Evolutionary conservation across 2,329 filamentous ascomycete species (phyloP).

Genomic region (Neopestalotiopsis rosae): DNA sequence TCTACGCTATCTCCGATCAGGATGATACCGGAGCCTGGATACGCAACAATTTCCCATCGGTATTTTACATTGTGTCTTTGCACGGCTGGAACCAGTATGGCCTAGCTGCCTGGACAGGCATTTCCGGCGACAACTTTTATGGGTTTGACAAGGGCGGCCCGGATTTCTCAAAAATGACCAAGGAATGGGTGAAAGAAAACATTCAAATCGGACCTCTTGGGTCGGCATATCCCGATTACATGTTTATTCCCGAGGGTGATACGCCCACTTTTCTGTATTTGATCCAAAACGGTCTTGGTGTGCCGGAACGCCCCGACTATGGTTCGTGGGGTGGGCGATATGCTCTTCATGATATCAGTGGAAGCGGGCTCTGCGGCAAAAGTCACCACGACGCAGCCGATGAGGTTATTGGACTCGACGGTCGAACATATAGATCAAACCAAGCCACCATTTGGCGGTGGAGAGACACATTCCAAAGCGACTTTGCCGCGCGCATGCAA

Average conservation of each 20-base stretch:
- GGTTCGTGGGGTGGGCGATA: constrained; percentile 58
- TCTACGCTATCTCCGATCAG: constrained; percentile 14
- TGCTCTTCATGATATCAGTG: constrained; percentile 4
- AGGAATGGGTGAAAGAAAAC: constrained; percentile 57
- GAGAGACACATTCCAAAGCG: constrained; percentile 28
- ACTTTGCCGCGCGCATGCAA: constrained; percentile 30
- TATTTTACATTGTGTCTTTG: constrained; percentile 10
- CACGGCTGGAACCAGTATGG: constrained; percentile 18
- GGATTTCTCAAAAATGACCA: constrained; percentile 51
- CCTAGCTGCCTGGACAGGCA: constrained; percentile 12
- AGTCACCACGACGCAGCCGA: constrained; percentile 23
- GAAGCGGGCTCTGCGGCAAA: not conserved
- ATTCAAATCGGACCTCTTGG: constrained; percentile 56
- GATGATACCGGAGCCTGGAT: constrained; percentile 16
- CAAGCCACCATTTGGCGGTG: constrained; percentile 29
- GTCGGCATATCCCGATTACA: constrained; percentile 48
- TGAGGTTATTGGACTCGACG: constrained; percentile 21
- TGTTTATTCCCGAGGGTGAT: constrained; percentile 60
- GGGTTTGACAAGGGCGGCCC: constrained; percentile 43
- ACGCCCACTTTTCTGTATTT: constrained; percentile 56
- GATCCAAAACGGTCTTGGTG: constrained; percentile 52
- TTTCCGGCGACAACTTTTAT: constrained; percentile 15
- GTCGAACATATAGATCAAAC: constrained; percentile 18
- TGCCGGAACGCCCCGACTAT: constrained; percentile 50
- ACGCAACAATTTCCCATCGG: constrained; percentile 3